phyloP scores from a whole-genome alignment of 2,329 filamentous ascomycete genomes.

The Nemania sp. region DNA sequence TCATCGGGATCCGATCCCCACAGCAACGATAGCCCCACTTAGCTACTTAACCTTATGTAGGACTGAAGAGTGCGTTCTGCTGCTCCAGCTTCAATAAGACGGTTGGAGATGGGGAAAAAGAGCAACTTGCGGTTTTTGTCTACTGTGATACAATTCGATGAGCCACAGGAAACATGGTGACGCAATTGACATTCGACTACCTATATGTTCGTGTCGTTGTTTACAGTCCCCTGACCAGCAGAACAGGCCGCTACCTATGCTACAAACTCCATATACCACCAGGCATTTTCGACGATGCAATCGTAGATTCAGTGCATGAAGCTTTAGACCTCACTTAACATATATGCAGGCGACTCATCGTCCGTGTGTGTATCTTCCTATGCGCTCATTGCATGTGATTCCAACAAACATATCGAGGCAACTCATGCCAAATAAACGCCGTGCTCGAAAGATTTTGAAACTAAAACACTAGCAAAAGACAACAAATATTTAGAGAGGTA shows the following conservation, averaged over 20 bases:
- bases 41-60: too few relatives aligned
- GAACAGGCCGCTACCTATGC: background rate
- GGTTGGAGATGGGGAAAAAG: too few relatives aligned
- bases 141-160: too few relatives aligned
- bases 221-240: too few relatives aligned
- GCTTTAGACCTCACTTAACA: background rate
- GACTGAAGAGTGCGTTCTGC: too few relatives aligned
- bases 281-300: background rate
- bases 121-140: too few relatives aligned
- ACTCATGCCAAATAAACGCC: slow-evolving; percentile 6
- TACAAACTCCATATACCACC: background rate
- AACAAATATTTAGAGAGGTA: slow-evolving; percentile 32
- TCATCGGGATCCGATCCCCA: slow-evolving; percentile 13
- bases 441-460: background rate
- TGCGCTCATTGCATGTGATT: background rate
- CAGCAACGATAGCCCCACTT: slow-evolving; percentile 20
- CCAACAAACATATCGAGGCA: background rate
- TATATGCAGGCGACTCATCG: background rate
- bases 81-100: too few relatives aligned
- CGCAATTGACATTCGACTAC: too few relatives aligned
- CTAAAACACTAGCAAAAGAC: background rate
- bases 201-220: too few relatives aligned
- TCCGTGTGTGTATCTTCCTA: background rate
- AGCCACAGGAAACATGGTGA: too few relatives aligned
- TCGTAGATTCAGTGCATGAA: background rate